Evolutionary conservation across 352 stramenopile genomes (phyloP).

Genomic region (Sclerospora graminicola): DNA sequence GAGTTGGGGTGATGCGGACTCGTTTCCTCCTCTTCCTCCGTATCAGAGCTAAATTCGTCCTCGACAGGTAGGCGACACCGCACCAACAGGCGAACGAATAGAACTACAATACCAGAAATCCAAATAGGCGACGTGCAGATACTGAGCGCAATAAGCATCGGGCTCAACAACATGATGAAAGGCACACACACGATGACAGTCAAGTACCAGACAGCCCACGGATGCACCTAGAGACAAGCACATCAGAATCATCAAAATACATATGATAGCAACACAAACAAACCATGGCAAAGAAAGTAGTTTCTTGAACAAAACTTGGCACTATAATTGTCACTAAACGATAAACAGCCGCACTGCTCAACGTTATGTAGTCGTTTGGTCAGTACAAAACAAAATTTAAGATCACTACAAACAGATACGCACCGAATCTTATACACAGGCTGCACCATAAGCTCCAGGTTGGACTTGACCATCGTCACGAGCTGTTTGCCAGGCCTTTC

Average conservation of each 20-base stretch:
- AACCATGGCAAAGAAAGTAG: constrained; percentile 32
- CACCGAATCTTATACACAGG: constrained; percentile 44
- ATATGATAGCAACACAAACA: background rate
- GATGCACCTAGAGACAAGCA: constrained; percentile 24
- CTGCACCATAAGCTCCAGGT: constrained; percentile 24
- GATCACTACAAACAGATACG: constrained; percentile 5
- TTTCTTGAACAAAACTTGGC: constrained; percentile 29
- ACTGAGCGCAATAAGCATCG: constrained; percentile 63
- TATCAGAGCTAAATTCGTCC: constrained; percentile 33
- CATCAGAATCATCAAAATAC: constrained; percentile 1
- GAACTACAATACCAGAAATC: constrained; percentile 41
- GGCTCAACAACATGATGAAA: constrained; percentile 61
- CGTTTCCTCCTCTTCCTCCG: constrained; percentile 27
- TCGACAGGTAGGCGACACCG: constrained; percentile 20
- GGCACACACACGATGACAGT: constrained; percentile 58
- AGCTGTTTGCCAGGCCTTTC: constrained; percentile 20
- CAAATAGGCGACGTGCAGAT: constrained; percentile 76
- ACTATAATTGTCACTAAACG: constrained; percentile 26
- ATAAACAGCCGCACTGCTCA: constrained; percentile 20
- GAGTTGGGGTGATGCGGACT: constrained; percentile 36
- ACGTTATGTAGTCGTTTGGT: constrained; percentile 6
- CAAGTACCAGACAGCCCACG: constrained; percentile 58
- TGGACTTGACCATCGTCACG: constrained; percentile 36
- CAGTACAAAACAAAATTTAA: constrained; percentile 4
- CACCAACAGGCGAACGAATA: constrained; percentile 41